phyloP scores from a whole-genome alignment of 78 protist genomes.

The Trichosphaerium sp. region DNA sequence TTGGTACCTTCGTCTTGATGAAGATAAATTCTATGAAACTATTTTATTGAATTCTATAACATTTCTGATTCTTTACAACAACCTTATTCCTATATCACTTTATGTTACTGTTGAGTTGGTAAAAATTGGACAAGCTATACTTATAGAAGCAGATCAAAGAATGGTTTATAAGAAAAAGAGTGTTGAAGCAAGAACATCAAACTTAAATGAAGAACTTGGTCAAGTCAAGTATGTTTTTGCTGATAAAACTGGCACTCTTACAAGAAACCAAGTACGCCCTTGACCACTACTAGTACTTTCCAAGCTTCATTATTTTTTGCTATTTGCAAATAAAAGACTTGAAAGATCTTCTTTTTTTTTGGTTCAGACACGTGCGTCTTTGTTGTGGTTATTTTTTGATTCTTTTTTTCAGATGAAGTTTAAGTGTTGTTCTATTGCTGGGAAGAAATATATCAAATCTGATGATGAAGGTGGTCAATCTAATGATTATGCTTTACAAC shows the following conservation, averaged over 20 bases:
- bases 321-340: too few relatives aligned
- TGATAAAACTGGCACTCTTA: slow-evolving; percentile 91
- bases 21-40: too few relatives aligned
- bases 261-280: too few relatives aligned
- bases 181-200: slow-evolving; percentile 58
- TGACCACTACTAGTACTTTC: too few relatives aligned
- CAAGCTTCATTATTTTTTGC: too few relatives aligned
- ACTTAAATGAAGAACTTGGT: slow-evolving; percentile 82
- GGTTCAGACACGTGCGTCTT: too few relatives aligned
- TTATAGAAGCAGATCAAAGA: slow-evolving; percentile 35
- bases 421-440: slow-evolving; percentile 43
- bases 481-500: too few relatives aligned
- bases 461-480: too few relatives aligned
- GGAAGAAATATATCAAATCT: too few relatives aligned
- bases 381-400: too few relatives aligned
- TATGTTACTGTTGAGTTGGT: slow-evolving; percentile 84
- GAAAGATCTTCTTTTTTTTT: too few relatives aligned
- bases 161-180: slow-evolving; percentile 40
- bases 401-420: slow-evolving; percentile 51
- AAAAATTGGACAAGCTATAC: slow-evolving; percentile 47
- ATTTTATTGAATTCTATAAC: slow-evolving; percentile 41
- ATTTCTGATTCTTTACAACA: slow-evolving; percentile 78
- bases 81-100: slow-evolving; percentile 74
- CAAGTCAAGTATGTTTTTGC: slow-evolving; percentile 46
- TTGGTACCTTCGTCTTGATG: too few relatives aligned